Base-by-base conservation (phyloP, 805 yeast species). In the Candida sanyiensis region DNA sequence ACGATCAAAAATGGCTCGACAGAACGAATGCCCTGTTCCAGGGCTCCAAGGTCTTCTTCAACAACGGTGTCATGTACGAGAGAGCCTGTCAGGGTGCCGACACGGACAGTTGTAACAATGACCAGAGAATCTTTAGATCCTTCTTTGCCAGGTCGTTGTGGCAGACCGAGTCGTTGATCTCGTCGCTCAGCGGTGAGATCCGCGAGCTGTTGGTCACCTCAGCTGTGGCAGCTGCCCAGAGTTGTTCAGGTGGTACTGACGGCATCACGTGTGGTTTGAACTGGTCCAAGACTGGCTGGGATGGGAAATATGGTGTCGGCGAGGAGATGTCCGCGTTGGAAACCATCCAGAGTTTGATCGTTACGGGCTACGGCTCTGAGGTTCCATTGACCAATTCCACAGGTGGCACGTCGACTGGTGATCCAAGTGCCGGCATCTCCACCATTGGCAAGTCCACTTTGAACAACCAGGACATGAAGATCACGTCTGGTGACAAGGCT, bases 281-380 rank as follows among this genome's bases (percentile, higher is more conserved):
- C 58, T 83, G 94, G 94, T 58, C 67, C 8, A 47, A 58, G 10
- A 57, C 63, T 5, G 69, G 73, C 3, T 73, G 82, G 75, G 93
- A 83, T 58, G 79, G 73, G 1, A 45, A 51, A 29, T 83, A 72
- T 53, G 93, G 94, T 20, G 62, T 84, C 20, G 93, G 93, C 48
- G 94, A 83, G 60, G 87, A 83, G 60, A 77, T 83, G 76, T 63
- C 72, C 36, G 85, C 93, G 0, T 64, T 81, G 43, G 93, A 83
- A 56, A 71, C 70, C 2, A 71, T 83, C 32, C 75, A 70, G 46
- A 69, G 65, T 37, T 52, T 76, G 33, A 48, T 77, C 42, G 66
- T 69, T 13, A 71, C 70, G 3, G 71, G 77, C 8, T 35, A 27
- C 23, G 43, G 18, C 15, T 22, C 15, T 30, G 35, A 25, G 16